Base-by-base conservation (phyloP, 1,139 yeast genomes). In the Diutina siamensis region DNA sequence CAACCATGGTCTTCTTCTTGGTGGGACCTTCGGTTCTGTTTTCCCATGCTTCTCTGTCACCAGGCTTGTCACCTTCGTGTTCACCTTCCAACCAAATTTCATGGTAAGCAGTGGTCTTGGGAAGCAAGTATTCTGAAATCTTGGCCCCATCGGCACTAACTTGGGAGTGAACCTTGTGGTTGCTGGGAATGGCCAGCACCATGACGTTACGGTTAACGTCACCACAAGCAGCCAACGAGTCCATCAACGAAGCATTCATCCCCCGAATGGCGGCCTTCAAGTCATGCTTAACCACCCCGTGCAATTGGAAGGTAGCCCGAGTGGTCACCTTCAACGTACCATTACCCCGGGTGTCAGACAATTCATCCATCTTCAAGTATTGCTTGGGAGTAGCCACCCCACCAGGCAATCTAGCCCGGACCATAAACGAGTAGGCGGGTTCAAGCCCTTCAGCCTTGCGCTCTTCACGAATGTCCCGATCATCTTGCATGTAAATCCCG, bases 401-500 rank as follows among this genome's bases (percentile, higher is more conserved):
- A 57, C 97, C 97, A 36, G 97, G 96, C 55, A 92, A 72, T 67
- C 98, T 82, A 47, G 86, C 88, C 68, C 98, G 84, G 19, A 88
- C 94, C 98, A 92, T 92, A 63, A 92, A 92, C 19, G 94, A 76
- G 62, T 86, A 92, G 45, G 95, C 95, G 21, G 98, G 97, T 65
- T 92, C 98, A 53, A 85, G 64, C 44, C 97, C 97, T 61, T 85
- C 85, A 44, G 86, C 76, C 67, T 88, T 89, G 60, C 97, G 81
- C 54, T 85, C 84, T 49, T 89, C 97, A 63, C 97, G 79, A 49
- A 92, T 72, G 65, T 92, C 98, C 68, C 98, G 86, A 62, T 92
- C 97, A 64, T 92, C 97, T 71, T 92, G 98, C 95, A 89, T 88
- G 64, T 92, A 92, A 54, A 89, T 88, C 66, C 98, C 98, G 62